A percentile compares a stretch with the other conserved stretches of the same genome.
These are phyloP conservation scores for Physcomitrellopsis africana DNA, from an alignment of 225 moss, liverwort and hornwort species.

Conservation along the genomic window DNA sequence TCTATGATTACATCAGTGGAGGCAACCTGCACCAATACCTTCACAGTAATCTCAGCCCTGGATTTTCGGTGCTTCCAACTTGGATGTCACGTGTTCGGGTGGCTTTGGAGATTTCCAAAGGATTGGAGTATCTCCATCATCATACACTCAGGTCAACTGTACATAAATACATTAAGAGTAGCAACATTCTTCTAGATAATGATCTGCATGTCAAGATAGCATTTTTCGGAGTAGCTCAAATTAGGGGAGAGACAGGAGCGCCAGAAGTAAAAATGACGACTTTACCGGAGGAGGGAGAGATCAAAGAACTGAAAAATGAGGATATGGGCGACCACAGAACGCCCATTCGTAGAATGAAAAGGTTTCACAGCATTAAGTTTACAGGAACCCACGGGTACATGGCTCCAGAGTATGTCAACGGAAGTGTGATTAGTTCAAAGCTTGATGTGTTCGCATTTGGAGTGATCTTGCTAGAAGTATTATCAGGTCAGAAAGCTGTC, in stretches of 20 bases:
- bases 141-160: constrained; percentile 58
- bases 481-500: constrained; percentile 80
- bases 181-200: constrained; percentile 69
- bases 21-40: constrained; percentile 67
- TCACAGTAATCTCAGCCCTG: constrained; percentile 56
- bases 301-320: constrained; percentile 27
- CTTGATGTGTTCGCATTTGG: constrained; percentile 88
- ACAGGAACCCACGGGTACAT: constrained; percentile 87
- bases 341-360: constrained; percentile 30
- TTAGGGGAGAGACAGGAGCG: constrained; percentile 65
- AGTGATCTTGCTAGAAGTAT: constrained; percentile 80
- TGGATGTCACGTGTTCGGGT: constrained; percentile 77
- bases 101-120: constrained; percentile 76
- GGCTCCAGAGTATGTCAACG: constrained; percentile 81
- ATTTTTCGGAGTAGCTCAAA: constrained; percentile 67
- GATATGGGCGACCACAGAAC: constrained; percentile 4
- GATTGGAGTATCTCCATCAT: constrained; percentile 86
- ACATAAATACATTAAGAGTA: constrained; percentile 90
- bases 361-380: constrained; percentile 76
- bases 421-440: constrained; percentile 66
- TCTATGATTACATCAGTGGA: constrained; percentile 68
- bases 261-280: constrained; percentile 33
- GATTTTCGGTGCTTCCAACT: constrained; percentile 64
- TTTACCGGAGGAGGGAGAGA: constrained; percentile 38
- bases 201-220: constrained; percentile 70